These are phyloP conservation scores for Quercus tomentella DNA, from an alignment of 331 rosid species.

Conservation along the genomic window DNA sequence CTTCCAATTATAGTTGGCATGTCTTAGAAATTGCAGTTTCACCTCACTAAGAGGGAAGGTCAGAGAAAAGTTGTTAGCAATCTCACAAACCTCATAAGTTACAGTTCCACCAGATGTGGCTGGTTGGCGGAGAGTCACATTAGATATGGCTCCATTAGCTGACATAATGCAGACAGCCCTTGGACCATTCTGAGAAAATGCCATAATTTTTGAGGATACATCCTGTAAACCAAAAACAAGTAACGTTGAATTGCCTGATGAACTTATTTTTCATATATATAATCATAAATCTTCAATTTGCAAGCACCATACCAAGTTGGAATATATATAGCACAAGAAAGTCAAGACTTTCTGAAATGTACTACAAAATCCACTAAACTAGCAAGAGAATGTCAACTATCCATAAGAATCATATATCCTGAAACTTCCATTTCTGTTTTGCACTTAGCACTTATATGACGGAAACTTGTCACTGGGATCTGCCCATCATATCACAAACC, in stretches of 20 bases:
- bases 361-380: neutral
- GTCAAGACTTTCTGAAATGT: neutral
- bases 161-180: slow-evolving; percentile 59
- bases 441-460: neutral
- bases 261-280: neutral
- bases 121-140: slow-evolving; percentile 65
- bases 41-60: neutral
- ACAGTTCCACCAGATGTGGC: slow-evolving; percentile 70
- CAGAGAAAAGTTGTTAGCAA: neutral
- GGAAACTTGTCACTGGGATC: neutral
- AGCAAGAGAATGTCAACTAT: neutral
- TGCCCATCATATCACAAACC: neutral
- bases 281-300: neutral
- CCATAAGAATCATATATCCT: neutral
- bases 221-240: slow-evolving; percentile 47
- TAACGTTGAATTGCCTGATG: neutral
- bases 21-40: neutral
- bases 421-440: neutral
- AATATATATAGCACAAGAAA: neutral
- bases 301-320: neutral
- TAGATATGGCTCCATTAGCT: slow-evolving; percentile 69
- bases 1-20: neutral
- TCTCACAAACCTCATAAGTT: slow-evolving; percentile 65
- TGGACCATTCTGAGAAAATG: slow-evolving; percentile 54
- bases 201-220: slow-evolving; percentile 47